Evolutionary conservation across 2,329 filamentous ascomycete genomes (phyloP).

Genomic region (Chrysosporium keratinophilum): DNA sequence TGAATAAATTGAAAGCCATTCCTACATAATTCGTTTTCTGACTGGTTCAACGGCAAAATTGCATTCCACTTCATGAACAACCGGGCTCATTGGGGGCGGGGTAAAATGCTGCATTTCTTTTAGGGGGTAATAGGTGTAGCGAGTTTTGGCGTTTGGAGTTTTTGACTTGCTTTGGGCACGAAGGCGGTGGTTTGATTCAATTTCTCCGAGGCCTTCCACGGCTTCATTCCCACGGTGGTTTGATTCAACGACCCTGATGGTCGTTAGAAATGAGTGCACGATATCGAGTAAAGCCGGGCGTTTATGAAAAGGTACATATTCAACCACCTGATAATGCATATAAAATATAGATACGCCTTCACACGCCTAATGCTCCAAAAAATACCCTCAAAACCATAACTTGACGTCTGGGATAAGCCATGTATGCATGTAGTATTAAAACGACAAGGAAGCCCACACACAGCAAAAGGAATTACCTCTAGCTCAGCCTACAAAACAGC

Average conservation of each 20-base stretch:
- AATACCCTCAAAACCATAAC: background rate
- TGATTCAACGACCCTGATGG: too few relatives aligned
- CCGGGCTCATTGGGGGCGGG: background rate
- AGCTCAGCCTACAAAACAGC: background rate
- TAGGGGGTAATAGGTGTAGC: background rate
- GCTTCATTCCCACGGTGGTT: too few relatives aligned
- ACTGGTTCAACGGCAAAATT: too few relatives aligned
- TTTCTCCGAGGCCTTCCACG: too few relatives aligned
- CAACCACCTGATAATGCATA: background rate
- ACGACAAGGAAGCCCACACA: too few relatives aligned
- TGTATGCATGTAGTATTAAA: background rate
- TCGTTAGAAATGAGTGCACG: too few relatives aligned
- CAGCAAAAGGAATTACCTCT: too few relatives aligned
- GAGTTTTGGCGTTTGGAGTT: too few relatives aligned
- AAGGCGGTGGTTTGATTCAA: too few relatives aligned
- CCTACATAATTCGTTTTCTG: background rate
- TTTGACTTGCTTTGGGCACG: too few relatives aligned
- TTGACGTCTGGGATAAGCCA: background rate
- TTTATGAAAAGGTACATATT: background rate
- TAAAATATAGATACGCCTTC: background rate
- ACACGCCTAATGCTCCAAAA: background rate
- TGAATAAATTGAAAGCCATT: constrained; percentile 49
- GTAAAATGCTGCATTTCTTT: background rate
- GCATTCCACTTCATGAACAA: background rate
- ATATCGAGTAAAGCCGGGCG: background rate